phyloP scores from a whole-genome alignment of 495 filamentous ascomycete genomes.

The Xylaria cubensis region DNA sequence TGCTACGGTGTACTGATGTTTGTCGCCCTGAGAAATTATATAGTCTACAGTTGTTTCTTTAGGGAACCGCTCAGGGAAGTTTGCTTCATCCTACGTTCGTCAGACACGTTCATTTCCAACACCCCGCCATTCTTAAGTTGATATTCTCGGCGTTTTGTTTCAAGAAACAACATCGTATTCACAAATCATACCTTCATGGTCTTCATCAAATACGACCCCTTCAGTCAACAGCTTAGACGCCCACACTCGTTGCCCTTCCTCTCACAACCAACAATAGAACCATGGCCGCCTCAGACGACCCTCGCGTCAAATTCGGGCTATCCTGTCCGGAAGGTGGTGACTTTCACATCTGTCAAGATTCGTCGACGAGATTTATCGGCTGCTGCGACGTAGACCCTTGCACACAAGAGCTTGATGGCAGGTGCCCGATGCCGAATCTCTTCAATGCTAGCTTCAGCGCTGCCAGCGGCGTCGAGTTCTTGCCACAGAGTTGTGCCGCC shows the following conservation, averaged over 20 bases:
- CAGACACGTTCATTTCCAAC: background rate
- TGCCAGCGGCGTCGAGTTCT: conserved; percentile 31
- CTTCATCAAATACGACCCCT: background rate
- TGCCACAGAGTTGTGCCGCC: conserved; percentile 31
- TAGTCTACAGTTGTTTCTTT: background rate
- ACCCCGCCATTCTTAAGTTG: background rate
- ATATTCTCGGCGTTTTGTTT: background rate
- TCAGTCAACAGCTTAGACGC: background rate
- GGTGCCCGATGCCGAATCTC: conserved; percentile 35
- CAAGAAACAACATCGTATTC: background rate
- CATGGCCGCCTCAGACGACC: conserved; percentile 22
- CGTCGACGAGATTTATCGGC: conserved; percentile 39
- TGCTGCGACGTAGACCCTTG: conserved; percentile 46
- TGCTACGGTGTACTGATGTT: background rate
- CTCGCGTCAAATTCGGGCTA: conserved; percentile 29
- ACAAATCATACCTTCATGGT: background rate
- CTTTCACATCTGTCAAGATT: conserved; percentile 41
- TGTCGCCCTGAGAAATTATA: background rate
- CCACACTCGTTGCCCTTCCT: background rate
- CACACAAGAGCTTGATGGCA: conserved; percentile 29
- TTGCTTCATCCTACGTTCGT: background rate
- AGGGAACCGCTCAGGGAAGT: background rate
- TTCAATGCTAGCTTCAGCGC: conserved; percentile 34
- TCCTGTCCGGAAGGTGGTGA: conserved; percentile 39
- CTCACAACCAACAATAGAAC: background rate